Percentiles rank a stretch among this genome's conserved stretches.
Conservation (phyloP, 2,329 filamentous ascomycete genomes). For the Diaporthe citri region DNA sequence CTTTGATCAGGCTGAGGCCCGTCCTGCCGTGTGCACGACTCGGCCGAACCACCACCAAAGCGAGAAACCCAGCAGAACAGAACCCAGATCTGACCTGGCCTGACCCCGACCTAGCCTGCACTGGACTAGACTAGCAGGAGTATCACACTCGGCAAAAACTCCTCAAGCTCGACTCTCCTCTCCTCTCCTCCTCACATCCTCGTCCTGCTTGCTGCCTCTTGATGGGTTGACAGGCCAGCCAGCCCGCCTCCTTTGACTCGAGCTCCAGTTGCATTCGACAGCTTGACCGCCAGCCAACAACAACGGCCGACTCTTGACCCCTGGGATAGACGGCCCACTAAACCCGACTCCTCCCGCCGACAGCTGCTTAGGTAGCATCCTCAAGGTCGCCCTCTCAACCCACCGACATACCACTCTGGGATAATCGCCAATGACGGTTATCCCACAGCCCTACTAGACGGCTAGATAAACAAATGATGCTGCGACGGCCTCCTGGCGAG, state of each 20-base stretch:
- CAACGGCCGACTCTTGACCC: neutral
- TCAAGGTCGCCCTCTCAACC: neutral
- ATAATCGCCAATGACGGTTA: conserved; percentile 39
- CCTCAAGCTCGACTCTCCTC: conserved; percentile 8
- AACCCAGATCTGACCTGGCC: conserved; percentile 5
- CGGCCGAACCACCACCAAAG: conserved; percentile 14
- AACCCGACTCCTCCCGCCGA: conserved; percentile 13
- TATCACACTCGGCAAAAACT: conserved; percentile 22
- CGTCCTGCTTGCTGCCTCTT: neutral
- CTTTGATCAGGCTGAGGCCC: conserved; percentile 23
- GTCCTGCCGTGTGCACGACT: conserved; percentile 22
- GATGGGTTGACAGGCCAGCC: conserved; percentile 26
- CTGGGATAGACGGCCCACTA: neutral
- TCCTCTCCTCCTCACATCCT: neutral
- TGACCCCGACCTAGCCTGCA: conserved; percentile 27
- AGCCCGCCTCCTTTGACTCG: conserved; percentile 4
- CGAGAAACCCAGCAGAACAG: neutral
- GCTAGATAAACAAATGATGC: conserved; percentile 56
- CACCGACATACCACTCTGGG: neutral
- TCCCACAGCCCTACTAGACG: conserved; percentile 35
- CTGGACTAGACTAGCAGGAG: conserved; percentile 21
- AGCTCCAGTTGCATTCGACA: conserved; percentile 7
- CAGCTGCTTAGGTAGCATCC: neutral
- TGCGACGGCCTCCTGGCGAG: conserved; percentile 69
- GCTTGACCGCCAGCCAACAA: conserved; percentile 11